Percentiles rank a stretch among this genome's conserved stretches.
These are phyloP conservation scores for Stellera chamaejasme DNA, from an alignment of 345 rosid species.

Conservation along the genomic window DNA sequence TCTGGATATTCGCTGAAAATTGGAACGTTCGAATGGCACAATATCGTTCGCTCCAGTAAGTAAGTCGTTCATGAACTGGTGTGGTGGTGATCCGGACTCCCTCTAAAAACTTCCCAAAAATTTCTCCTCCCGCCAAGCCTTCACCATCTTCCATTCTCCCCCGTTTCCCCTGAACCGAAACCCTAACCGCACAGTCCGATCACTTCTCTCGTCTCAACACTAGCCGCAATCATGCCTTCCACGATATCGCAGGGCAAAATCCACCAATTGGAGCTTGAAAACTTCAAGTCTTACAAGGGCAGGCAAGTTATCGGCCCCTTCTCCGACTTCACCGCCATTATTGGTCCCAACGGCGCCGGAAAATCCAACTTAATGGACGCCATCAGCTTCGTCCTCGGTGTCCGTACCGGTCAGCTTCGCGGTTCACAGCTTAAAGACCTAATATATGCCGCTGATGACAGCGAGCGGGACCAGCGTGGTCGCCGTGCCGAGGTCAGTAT, in stretches of 20 bases:
- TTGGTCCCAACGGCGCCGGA: slow-evolving; percentile 97
- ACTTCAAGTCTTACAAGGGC: slow-evolving; percentile 97
- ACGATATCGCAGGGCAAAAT: slow-evolving; percentile 64
- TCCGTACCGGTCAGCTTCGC: slow-evolving; percentile 92
- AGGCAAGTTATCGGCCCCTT: slow-evolving; percentile 79
- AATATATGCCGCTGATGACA: slow-evolving; percentile 85
- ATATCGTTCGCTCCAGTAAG: too few relatives aligned
- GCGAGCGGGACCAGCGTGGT: slow-evolving; percentile 86
- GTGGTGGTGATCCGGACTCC: neutral
- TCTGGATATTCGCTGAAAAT: too few relatives aligned
- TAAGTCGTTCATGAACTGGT: neutral
- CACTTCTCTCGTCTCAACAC: neutral
- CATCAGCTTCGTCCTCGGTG: slow-evolving; percentile 95
- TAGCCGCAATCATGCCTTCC: slow-evolving; percentile 48
- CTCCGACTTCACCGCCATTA: slow-evolving; percentile 93
- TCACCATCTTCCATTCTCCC: neutral
- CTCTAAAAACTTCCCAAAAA: neutral
- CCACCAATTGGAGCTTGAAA: slow-evolving; percentile 72
- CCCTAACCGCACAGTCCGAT: slow-evolving; percentile 13
- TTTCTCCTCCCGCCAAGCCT: slow-evolving; percentile 10
- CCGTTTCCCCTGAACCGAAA: slow-evolving; percentile 14
- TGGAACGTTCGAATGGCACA: too few relatives aligned
- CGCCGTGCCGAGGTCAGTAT: slow-evolving; percentile 79
- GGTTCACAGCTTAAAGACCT: slow-evolving; percentile 95
- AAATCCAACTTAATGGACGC: slow-evolving; percentile 99